These are phyloP conservation scores for Aspergillus cristatus DNA, from an alignment of 495 filamentous ascomycete species.

Conservation along the genomic window DNA sequence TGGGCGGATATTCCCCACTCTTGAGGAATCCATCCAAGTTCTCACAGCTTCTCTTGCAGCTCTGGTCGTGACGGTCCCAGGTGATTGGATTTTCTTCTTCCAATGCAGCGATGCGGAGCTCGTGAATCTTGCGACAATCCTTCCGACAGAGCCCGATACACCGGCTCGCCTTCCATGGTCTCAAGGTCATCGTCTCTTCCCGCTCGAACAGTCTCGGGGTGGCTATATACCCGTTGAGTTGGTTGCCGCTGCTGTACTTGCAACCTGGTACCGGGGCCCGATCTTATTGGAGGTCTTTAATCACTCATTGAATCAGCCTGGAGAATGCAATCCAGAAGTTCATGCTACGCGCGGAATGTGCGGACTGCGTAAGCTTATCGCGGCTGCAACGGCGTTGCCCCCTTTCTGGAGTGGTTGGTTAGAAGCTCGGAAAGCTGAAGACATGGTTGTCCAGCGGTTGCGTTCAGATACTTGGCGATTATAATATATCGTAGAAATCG, in stretches of 20 bases:
- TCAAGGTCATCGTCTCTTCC: constrained; percentile 40
- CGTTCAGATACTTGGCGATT: too few relatives aligned
- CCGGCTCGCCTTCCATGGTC: constrained; percentile 26
- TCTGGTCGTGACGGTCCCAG: constrained; percentile 43
- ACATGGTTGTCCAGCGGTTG: too few relatives aligned
- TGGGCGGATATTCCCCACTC: constrained; percentile 16
- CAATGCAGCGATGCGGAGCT: constrained; percentile 60
- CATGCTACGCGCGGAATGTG: constrained; percentile 21
- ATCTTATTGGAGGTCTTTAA: constrained; percentile 59
- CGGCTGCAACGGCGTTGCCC: constrained; percentile 7
- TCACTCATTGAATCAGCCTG: constrained; percentile 15
- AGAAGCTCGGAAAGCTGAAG: too few relatives aligned
- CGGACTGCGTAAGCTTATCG: constrained; percentile 9
- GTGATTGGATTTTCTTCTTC: constrained; percentile 60
- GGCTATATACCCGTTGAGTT: constrained; percentile 56
- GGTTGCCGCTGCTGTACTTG: constrained; percentile 51
- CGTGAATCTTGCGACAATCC: constrained; percentile 32
- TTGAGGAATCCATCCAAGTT: constrained; percentile 15
- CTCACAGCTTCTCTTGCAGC: constrained; percentile 28
- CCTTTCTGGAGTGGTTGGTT: constrained; percentile 17
- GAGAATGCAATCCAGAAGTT: constrained; percentile 4
- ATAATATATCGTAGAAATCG: too few relatives aligned
- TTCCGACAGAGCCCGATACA: constrained; percentile 10
- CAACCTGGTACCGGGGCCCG: constrained; percentile 53
- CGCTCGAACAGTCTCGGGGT: constrained; percentile 36